phyloP scores from a whole-genome alignment of 768 basidiomycete species.

The Trametopsis cervina region DNA sequence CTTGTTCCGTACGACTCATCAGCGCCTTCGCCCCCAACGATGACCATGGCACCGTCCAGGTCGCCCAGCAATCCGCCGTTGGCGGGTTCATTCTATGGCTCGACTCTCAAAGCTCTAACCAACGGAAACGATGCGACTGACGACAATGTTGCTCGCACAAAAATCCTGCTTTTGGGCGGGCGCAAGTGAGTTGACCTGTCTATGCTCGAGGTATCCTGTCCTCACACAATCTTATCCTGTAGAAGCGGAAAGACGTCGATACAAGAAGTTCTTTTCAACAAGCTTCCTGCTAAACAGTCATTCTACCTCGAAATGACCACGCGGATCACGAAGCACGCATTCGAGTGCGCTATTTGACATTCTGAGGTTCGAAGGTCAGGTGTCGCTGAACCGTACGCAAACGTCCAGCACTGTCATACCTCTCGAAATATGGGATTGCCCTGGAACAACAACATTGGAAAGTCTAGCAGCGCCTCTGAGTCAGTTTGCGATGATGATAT shows the following conservation, averaged over 20 bases:
- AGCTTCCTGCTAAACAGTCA: conserved; percentile 73
- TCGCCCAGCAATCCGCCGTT: conserved; percentile 4
- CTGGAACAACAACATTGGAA: conserved; percentile 76
- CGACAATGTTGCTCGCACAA: conserved; percentile 40
- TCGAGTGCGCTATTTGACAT: conserved; percentile 57
- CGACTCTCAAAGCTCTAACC: conserved; percentile 4
- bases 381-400: neutral
- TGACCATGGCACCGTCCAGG: conserved; percentile 6
- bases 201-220: neutral
- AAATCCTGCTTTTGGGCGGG: conserved; percentile 67
- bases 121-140: conserved; percentile 10
- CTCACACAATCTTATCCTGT: neutral
- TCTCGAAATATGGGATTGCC: conserved; percentile 94
- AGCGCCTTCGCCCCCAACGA: neutral
- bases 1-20: neutral
- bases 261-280: conserved; percentile 86
- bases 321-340: conserved; percentile 62
- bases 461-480: conserved; percentile 70
- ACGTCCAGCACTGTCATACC: conserved; percentile 76
- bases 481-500: conserved; percentile 80
- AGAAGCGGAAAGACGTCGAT: conserved; percentile 94
- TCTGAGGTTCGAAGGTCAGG: neutral
- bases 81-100: neutral
- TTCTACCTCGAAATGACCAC: conserved; percentile 88
- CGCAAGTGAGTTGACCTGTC: conserved; percentile 42